Evolutionary conservation across 2,329 filamentous ascomycete genomes (phyloP), one percentile per base, ranked within the genome.

Genomic region (Fonsecaea pugnacius): DNA sequence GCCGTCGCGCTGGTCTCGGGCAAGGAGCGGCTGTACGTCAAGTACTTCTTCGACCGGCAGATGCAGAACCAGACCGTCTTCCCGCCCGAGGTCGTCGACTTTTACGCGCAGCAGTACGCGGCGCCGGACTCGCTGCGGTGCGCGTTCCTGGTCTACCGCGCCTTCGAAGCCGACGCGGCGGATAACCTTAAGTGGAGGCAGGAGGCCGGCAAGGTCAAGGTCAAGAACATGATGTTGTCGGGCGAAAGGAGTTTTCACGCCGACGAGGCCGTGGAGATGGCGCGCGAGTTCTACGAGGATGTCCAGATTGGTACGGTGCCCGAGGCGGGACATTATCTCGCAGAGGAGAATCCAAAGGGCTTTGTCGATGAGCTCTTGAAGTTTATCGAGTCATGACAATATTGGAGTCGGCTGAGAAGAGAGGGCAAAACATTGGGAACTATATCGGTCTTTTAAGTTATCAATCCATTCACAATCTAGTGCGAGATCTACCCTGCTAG

Each of bases 21-120:
- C 53, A 56, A 56, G 16, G 35, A 56, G 27, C n/a, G 53, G n/a
- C 36, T 56, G 16, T 56, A 56, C 7, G 18, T 56, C 4, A 56
- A 38, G 21, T 38, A 43, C 53, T 56, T 56, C 35, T 27, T 56
- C 10, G 53, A 56, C 33, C 18, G 35, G 27, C 53, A 38, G 9
- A 27, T 16, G 18, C 10, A 56, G 53, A 56, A 43, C 24, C n/a
- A n/a, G 27, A 12, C 24, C 24, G 53, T 38, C 21, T 56, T 54
- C 14, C 53, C 21, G 1, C 21, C 53, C 7, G 35, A 56, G 18
- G 36, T 43, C 18, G 18, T 56, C 27, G 53, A 56, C 21, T 30
- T 43, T 16, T 43, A 30, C 12, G 53, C 24, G 21, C 33, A 56
- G 24, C 35, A 16, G 16, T 32, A 38, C 53, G 24, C 18, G 18